Conservation (phyloP, 2,329 filamentous ascomycete genomes). For the Tetracladium maxilliforme region DNA sequence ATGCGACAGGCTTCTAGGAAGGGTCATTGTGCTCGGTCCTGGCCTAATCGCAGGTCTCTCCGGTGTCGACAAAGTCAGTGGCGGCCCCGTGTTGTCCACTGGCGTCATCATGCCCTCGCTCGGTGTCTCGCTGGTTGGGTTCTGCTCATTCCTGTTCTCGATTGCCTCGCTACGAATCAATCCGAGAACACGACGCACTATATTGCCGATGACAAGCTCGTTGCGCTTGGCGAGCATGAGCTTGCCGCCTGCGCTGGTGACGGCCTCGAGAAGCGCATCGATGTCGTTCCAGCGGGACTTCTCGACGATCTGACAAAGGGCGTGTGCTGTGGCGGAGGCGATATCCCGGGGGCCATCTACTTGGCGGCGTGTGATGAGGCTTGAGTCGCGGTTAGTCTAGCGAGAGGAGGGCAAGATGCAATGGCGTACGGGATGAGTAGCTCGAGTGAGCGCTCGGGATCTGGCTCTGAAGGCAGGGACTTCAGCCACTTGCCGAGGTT, state of each 20-base stretch:
- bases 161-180: slow-evolving; percentile 85
- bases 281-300: slow-evolving; percentile 67
- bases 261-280: slow-evolving; percentile 62
- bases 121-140: slow-evolving; percentile 11
- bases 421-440: slow-evolving; percentile 8
- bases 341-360: slow-evolving; percentile 80
- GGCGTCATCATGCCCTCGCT: slow-evolving; percentile 6
- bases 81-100: slow-evolving; percentile 3
- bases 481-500: slow-evolving; percentile 67
- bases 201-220: slow-evolving; percentile 88
- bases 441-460: slow-evolving; percentile 5
- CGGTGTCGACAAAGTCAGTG: background rate
- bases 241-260: slow-evolving; percentile 64
- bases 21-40: background rate
- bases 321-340: slow-evolving; percentile 79
- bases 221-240: slow-evolving; percentile 74
- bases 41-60: background rate
- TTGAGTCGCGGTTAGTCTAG: slow-evolving; percentile 18
- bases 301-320: slow-evolving; percentile 76
- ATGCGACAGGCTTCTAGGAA: slow-evolving; percentile 48
- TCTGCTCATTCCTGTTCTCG: slow-evolving; percentile 56
- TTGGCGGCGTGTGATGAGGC: slow-evolving; percentile 79
- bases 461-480: slow-evolving; percentile 31
- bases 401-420: slow-evolving; percentile 4
- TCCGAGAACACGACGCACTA: slow-evolving; percentile 78